Percentiles rank a stretch among this genome's conserved stretches.
Evolutionary conservation across 2,329 filamentous ascomycete genomes (phyloP).

Genomic region (Aspergillus tanneri): DNA sequence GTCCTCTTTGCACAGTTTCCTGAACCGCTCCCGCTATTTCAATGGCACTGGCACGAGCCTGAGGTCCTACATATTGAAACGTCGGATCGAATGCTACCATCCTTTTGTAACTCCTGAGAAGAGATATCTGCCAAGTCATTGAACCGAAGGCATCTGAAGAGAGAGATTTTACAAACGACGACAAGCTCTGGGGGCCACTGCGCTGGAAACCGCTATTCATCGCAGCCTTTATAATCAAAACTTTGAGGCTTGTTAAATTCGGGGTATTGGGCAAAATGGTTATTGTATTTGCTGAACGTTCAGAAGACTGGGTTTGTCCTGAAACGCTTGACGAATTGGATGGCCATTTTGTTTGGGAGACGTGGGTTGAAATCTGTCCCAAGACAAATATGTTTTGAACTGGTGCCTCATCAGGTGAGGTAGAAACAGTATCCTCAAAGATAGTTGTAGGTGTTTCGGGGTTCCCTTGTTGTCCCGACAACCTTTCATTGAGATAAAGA

Average conservation of each 20-base stretch:
- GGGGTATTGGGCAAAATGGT: slow-evolving; percentile 62
- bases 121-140: slow-evolving; percentile 64
- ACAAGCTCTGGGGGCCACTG: slow-evolving; percentile 57
- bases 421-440: slow-evolving; percentile 86
- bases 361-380: slow-evolving; percentile 64
- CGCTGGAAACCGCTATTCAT: slow-evolving; percentile 79
- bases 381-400: slow-evolving; percentile 87
- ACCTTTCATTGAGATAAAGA: slow-evolving; percentile 27
- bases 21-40: slow-evolving; percentile 78
- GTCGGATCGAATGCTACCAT: slow-evolving; percentile 71
- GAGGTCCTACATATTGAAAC: slow-evolving; percentile 50
- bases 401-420: slow-evolving; percentile 75
- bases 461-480: slow-evolving; percentile 30
- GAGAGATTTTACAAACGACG: slow-evolving; percentile 73
- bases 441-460: slow-evolving; percentile 94
- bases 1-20: slow-evolving; percentile 68
- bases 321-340: slow-evolving; percentile 77
- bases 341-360: slow-evolving; percentile 59
- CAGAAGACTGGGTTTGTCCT: slow-evolving; percentile 68
- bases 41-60: slow-evolving; percentile 51
- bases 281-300: slow-evolving; percentile 46
- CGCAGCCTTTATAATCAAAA: slow-evolving; percentile 78
- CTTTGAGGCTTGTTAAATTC: slow-evolving; percentile 74
- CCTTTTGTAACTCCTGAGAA: slow-evolving; percentile 78
- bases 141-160: slow-evolving; percentile 77